A percentile compares a stretch with the other conserved stretches of the same genome.
These are phyloP conservation scores for Rhodotorula sp. DNA, from an alignment of 1,284 basidiomycete species.

Conservation along the genomic window DNA sequence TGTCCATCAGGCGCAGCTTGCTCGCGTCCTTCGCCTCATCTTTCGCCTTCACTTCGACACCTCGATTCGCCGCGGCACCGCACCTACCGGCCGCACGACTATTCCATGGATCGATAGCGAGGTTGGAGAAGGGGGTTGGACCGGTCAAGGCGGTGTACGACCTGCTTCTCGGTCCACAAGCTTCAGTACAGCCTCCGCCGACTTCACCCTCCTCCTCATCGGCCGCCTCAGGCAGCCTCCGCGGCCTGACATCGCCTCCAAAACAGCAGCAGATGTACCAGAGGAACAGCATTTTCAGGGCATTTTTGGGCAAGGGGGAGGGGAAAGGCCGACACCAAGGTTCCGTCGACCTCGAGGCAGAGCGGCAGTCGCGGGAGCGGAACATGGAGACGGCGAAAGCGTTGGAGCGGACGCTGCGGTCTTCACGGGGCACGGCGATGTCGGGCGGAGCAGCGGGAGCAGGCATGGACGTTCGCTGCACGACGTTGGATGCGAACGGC, in stretches of 20 bases:
- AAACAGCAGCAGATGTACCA: not conserved
- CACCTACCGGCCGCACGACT: not conserved
- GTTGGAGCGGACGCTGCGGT: slow-evolving; percentile 32
- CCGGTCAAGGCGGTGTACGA: not conserved
- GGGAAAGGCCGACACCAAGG: not conserved
- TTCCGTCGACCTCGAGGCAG: slow-evolving; percentile 14
- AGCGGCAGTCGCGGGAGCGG: slow-evolving; percentile 12
- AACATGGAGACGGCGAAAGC: slow-evolving; percentile 31
- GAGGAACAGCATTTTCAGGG: not conserved
- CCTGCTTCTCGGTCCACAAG: slow-evolving; percentile 3
- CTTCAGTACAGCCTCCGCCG: not conserved
- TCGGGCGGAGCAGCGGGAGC: slow-evolving; percentile 5
- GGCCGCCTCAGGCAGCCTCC: not conserved
- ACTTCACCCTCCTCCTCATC: not conserved
- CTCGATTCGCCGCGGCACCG: not conserved
- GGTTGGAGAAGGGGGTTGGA: not conserved
- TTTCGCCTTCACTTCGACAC: not conserved
- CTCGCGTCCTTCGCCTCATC: not conserved
- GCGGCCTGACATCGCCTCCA: too few species aligned
- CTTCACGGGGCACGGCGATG: slow-evolving; percentile 8
- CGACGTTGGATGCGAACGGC: slow-evolving; percentile 37
- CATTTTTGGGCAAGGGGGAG: not conserved
- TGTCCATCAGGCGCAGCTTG: not conserved
- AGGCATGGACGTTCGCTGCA: slow-evolving; percentile 33
- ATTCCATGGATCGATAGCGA: not conserved